Base-by-base conservation (phyloP, 1,284 basidiomycete species). In the Cutaneotrichosporon sp. region DNA sequence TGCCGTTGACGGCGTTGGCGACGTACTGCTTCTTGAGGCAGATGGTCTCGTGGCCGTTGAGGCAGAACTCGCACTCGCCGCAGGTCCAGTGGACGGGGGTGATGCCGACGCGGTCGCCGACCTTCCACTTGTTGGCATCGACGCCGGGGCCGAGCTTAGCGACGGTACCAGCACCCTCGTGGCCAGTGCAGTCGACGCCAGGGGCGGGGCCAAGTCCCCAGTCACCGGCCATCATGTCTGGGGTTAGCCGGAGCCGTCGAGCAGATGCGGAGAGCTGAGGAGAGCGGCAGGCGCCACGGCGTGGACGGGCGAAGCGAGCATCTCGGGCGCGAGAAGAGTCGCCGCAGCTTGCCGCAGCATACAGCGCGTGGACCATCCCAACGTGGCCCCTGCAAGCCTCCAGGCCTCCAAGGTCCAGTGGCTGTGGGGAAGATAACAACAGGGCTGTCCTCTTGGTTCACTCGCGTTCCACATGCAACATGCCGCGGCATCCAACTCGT, bases 81-180 rank as follows among this genome's bases (percentile, higher is more conserved):
- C 61, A 63, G 3, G 64, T 63, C 45, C 54, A 45, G 33, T 51
- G 34, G 2, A 66, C 54, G 43, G 64, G 64, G 14, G 61, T 54
- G 64, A 65, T 46, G 36, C 64, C 64, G 47, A 59, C 59, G 7
- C 42, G 49, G 43, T 66, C 64, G 16, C 61, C 64, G 54, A 66
- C 56, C 53, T 63, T 63, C 59, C 59, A 66, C 20, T 54, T 45
- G 33, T 34, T 11, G 54, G 46, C 53, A 7, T 38, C 59, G 29
- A 66, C 64, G 24, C 56, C 59, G 22, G 64, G 59, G 43, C 64
- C 64, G 36, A 66, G 31, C 54, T 56, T 56, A 54, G 50, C 61
- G 46, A 66, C 64, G 22, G 52, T 45, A 25, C 64, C 64, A 3
- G 64, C 64, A 25, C 64, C 64, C 59, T 66, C 64, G 59, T 66